These are phyloP conservation scores for Barnettozyma sp. DNA, from an alignment of 805 yeast species.

Conservation along the genomic window DNA sequence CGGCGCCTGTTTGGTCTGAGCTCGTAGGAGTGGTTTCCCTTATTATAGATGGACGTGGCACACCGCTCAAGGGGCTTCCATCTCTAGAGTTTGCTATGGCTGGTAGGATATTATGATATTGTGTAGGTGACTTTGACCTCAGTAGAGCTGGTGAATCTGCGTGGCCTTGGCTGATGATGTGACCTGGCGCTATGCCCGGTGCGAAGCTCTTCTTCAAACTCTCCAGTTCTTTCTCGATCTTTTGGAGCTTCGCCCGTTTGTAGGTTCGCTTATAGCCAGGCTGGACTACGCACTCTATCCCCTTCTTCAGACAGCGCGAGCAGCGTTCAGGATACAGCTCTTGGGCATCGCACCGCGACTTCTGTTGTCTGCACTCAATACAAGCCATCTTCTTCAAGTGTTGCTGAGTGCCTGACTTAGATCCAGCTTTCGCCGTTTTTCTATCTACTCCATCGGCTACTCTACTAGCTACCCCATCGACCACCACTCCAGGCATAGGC, in stretches of 20 bases:
- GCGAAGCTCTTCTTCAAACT: conserved; percentile 53
- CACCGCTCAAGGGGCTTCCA: conserved; percentile 6
- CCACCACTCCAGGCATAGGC: no score
- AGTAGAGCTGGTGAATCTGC: no score
- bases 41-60: conserved; percentile 21
- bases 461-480: no score
- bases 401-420: not conserved
- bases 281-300: conserved; percentile 63
- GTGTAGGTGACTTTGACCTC: conserved; percentile 3
- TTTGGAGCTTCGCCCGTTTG: conserved; percentile 79
- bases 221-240: conserved; percentile 70
- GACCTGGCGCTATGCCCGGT: no score
- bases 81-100: not conserved
- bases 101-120: conserved; percentile 7
- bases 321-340: conserved; percentile 75
- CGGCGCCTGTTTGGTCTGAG: conserved; percentile 10
- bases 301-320: conserved; percentile 68
- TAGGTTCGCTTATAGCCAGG: conserved; percentile 84
- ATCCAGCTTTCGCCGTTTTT: not conserved
- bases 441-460: no score
- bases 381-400: conserved; percentile 67
- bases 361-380: conserved; percentile 94
- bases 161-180: no score
- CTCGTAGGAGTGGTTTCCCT: conserved; percentile 17
- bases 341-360: conserved; percentile 82